Evolutionary conservation across 768 basidiomycete genomes (phyloP).

Genomic region (Nevesoporus exiguus): DNA sequence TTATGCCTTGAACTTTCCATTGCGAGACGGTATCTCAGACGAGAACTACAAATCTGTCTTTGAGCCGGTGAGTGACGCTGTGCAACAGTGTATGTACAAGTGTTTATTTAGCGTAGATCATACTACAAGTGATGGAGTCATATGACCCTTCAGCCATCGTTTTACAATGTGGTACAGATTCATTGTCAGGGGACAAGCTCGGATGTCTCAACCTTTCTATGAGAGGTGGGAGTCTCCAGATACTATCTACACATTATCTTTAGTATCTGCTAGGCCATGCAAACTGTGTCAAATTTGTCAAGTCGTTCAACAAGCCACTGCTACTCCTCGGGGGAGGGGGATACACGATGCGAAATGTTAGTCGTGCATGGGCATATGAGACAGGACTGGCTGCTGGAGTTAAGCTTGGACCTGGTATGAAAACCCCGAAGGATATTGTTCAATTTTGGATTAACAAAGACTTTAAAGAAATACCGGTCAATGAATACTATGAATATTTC

Average conservation of each 20-base stretch:
- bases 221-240: conserved; percentile 52
- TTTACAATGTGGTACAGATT: conserved; percentile 96
- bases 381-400: conserved; percentile 98
- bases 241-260: background rate
- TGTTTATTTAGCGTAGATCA: conserved; percentile 56
- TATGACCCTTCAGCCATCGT: conserved; percentile 95
- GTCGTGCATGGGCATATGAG: conserved; percentile 96
- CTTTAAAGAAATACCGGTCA: conserved; percentile 86
- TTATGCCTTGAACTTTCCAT: conserved; percentile 91
- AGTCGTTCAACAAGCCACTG: conserved; percentile 93
- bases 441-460: conserved; percentile 2
- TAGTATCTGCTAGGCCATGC: conserved; percentile 68
- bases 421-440: background rate
- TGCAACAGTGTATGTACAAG: background rate
- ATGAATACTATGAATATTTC: conserved; percentile 99
- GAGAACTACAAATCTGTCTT: conserved; percentile 94
- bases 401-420: conserved; percentile 77
- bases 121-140: conserved; percentile 88
- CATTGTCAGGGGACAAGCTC: conserved; percentile 91
- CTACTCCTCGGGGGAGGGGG: conserved; percentile 95
- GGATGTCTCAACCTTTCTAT: conserved; percentile 96
- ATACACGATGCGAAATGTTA: conserved; percentile 98
- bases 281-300: conserved; percentile 95
- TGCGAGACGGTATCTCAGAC: conserved; percentile 93
- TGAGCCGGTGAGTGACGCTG: conserved; percentile 67